Evolutionary conservation across 2,329 filamentous ascomycete species (phyloP).

Genomic region (Ophiostoma perfectum): DNA sequence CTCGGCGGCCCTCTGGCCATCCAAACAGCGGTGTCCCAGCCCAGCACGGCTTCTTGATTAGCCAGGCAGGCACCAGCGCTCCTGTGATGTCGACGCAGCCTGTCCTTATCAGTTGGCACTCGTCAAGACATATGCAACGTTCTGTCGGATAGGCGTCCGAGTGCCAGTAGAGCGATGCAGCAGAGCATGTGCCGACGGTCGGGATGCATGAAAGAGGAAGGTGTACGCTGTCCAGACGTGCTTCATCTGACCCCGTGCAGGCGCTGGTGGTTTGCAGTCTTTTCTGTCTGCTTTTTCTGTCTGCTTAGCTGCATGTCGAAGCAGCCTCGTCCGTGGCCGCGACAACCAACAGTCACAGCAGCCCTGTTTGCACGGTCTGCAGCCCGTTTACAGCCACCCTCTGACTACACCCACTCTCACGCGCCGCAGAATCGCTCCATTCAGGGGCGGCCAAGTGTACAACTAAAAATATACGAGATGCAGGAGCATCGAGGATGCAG

Average conservation of each 20-base stretch:
- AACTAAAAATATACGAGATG: not conserved
- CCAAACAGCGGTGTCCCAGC: not conserved
- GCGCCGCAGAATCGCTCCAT: not conserved
- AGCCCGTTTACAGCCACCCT: not conserved
- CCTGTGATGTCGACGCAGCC: not conserved
- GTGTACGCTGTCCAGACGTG: no score
- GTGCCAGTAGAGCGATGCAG: no score
- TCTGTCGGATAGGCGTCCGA: no score
- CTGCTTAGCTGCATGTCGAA: not conserved
- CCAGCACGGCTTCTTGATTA: not conserved
- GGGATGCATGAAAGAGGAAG: not conserved
- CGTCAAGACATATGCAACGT: no score
- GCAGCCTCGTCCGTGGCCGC: not conserved
- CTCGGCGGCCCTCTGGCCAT: not conserved
- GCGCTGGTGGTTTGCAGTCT: not conserved
- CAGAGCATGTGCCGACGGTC: not conserved
- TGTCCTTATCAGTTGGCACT: not conserved
- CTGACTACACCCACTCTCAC: not conserved
- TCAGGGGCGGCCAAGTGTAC: slow-evolving; percentile 13
- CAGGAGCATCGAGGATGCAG: not conserved
- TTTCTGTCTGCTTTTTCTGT: not conserved
- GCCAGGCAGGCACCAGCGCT: not conserved
- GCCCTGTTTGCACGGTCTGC: not conserved
- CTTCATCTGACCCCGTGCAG: not conserved
- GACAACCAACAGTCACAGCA: not conserved